Conservation (phyloP, 176 grass and related monocot genomes). For the Leersia perrieri region DNA sequence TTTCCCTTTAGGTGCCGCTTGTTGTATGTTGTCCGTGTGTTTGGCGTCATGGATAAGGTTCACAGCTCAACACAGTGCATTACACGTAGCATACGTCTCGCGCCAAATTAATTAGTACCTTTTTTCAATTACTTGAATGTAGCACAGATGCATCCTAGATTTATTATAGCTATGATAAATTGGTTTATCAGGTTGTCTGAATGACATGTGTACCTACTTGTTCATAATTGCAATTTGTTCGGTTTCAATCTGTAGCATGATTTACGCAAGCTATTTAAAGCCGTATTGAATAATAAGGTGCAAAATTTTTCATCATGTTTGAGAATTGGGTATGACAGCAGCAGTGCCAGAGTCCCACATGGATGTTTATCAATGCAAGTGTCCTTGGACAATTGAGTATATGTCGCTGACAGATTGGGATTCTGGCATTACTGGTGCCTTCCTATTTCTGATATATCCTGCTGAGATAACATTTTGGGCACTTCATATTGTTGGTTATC, state of each 20-base stretch:
- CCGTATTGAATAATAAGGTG: neutral
- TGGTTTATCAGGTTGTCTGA: neutral
- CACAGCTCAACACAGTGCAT: neutral
- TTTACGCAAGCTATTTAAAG: neutral
- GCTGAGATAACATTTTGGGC: neutral
- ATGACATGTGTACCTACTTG: neutral
- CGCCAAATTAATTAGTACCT: neutral
- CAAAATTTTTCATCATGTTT: neutral
- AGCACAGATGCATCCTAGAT: neutral
- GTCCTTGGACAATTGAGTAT: neutral
- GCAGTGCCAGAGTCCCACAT: neutral
- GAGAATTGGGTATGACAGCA: neutral
- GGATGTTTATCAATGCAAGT: neutral
- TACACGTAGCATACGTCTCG: neutral
- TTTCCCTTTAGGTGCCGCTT: neutral
- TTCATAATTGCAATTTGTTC: neutral
- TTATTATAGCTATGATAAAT: neutral
- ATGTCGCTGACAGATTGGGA: neutral
- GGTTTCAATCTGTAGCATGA: neutral
- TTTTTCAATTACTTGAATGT: neutral
- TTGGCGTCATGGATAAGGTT: neutral
- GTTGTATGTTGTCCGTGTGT: neutral
- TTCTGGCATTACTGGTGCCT: conserved; percentile 7
- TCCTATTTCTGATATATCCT: conserved; percentile 6
- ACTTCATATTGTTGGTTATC: neutral